Evolutionary conservation across 1,284 basidiomycete genomes (phyloP).

Genomic region (Melampsora abietis-canadensis): DNA sequence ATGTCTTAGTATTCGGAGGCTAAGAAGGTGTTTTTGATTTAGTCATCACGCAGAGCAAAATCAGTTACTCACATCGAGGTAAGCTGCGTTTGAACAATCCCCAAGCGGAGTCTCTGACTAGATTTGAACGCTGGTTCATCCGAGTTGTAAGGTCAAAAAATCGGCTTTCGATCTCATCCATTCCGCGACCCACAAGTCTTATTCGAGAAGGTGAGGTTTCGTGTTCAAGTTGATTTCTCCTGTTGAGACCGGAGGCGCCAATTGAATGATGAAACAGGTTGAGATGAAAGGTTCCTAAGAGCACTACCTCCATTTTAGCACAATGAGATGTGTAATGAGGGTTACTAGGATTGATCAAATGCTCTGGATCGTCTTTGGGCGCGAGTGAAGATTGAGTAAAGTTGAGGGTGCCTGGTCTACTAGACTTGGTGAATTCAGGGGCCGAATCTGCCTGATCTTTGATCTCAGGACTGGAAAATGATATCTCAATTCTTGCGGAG

Average conservation of each 20-base stretch:
- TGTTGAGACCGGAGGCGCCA: neutral
- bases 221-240: neutral
- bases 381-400: constrained; percentile 8
- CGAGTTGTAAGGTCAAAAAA: constrained; percentile 9
- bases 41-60: too few relatives aligned
- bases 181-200: neutral
- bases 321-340: constrained; percentile 23
- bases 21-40: too few relatives aligned
- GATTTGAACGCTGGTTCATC: constrained; percentile 4
- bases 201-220: neutral
- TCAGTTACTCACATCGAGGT: neutral
- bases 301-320: constrained; percentile 9
- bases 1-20: too few relatives aligned
- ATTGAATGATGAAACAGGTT: constrained; percentile 2
- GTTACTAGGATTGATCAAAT: constrained; percentile 27
- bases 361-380: constrained; percentile 18
- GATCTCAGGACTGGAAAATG: neutral
- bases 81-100: constrained; percentile 19
- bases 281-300: constrained; percentile 15
- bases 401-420: neutral
- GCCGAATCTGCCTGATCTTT: neutral
- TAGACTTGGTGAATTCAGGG: constrained; percentile 9
- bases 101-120: constrained; percentile 6
- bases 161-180: neutral
- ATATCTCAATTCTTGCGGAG: neutral